phyloP scores from a whole-genome alignment of 2,329 filamentous ascomycete species.

The Exserohilum turcica region DNA sequence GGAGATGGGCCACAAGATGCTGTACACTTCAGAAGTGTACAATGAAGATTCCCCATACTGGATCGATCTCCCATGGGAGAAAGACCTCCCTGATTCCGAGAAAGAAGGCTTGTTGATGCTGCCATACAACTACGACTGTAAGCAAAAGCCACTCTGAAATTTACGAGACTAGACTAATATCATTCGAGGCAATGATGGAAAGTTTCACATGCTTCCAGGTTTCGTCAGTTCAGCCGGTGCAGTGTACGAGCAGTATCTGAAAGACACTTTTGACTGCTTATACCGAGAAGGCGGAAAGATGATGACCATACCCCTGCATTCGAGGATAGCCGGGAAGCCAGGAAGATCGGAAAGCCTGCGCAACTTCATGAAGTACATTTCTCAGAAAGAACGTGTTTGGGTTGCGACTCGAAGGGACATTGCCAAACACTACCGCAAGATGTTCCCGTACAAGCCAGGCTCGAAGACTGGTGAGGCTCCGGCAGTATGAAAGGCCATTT shows the following conservation, averaged over 20 bases:
- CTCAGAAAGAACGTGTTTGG: constrained; percentile 59
- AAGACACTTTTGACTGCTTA: constrained; percentile 60
- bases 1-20: constrained; percentile 57
- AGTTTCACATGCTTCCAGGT: constrained; percentile 47
- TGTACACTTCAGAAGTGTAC: constrained; percentile 59
- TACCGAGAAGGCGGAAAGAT: constrained; percentile 59
- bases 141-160: constrained; percentile 39
- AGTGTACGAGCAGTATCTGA: constrained; percentile 54
- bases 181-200: constrained; percentile 47
- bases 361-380: constrained; percentile 60
- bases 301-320: constrained; percentile 63
- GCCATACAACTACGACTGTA: constrained; percentile 62
- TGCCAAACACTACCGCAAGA: constrained; percentile 55
- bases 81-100: constrained; percentile 48
- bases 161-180: constrained; percentile 38
- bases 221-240: constrained; percentile 49
- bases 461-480: constrained; percentile 18
- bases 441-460: constrained; percentile 52
- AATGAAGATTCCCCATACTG: constrained; percentile 63
- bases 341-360: constrained; percentile 58
- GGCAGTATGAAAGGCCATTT: background rate
- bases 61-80: constrained; percentile 59
- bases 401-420: constrained; percentile 60
- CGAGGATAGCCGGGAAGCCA: constrained; percentile 58
- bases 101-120: constrained; percentile 61